Evolutionary conservation across 306 rosid genomes (phyloP).

Genomic region (Cyclanthera cordifolia): DNA sequence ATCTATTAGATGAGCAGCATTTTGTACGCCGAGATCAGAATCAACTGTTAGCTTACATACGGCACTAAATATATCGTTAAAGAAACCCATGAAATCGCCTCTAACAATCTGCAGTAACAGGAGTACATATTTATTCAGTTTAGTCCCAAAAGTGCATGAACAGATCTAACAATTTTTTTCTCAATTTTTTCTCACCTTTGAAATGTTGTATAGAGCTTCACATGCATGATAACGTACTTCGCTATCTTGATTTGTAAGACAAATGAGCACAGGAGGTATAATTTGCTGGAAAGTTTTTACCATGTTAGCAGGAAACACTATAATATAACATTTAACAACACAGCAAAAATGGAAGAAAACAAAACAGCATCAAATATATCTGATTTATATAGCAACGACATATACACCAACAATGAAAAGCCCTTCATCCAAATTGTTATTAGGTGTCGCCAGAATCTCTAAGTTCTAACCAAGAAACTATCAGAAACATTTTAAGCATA

Average conservation of each 20-base stretch:
- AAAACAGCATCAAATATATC: neutral
- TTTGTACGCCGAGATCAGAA: constrained; percentile 86
- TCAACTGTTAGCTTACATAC: constrained; percentile 96
- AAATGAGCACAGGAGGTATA: constrained; percentile 74
- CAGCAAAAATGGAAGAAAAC: neutral
- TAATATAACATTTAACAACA: neutral
- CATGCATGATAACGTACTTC: constrained; percentile 98
- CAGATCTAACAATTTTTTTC: constrained; percentile 19
- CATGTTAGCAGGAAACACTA: constrained; percentile 10
- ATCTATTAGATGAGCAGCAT: constrained; percentile 96
- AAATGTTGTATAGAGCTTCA: constrained; percentile 90
- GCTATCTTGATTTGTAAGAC: constrained; percentile 91
- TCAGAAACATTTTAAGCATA: neutral
- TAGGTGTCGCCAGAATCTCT: neutral
- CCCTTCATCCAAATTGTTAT: neutral
- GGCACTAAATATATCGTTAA: constrained; percentile 91
- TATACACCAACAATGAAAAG: neutral
- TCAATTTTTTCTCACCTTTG: constrained; percentile 88
- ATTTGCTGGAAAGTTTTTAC: constrained; percentile 50
- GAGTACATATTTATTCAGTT: constrained; percentile 22
- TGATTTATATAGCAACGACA: neutral
- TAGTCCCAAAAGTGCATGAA: constrained; percentile 8
- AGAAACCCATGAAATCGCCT: constrained; percentile 88
- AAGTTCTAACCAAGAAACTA: neutral
- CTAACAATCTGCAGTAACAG: constrained; percentile 72